Evolutionary conservation across 805 yeast genomes (phyloP).

Genomic region (Zygosaccharomyces bisporus): DNA sequence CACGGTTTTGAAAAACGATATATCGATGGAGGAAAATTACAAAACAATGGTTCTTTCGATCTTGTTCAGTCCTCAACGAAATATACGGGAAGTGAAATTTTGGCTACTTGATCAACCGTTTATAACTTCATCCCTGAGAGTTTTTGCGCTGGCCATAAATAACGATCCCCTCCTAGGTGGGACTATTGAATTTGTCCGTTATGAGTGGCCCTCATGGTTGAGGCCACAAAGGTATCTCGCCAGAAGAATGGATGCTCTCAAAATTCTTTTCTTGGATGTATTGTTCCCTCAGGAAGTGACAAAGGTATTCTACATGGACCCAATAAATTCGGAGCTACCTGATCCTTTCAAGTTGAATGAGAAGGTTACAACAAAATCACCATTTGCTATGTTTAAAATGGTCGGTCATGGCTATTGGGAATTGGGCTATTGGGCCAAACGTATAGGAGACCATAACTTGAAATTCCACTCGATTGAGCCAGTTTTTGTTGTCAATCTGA

Average conservation of each 20-base stretch:
- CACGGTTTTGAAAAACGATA: conserved; percentile 18
- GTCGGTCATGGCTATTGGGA: conserved; percentile 84
- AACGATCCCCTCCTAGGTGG: conserved; percentile 7
- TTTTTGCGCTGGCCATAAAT: conserved; percentile 45
- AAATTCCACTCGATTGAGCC: conserved; percentile 79
- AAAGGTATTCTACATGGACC: conserved; percentile 79
- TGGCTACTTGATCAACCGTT: conserved; percentile 83
- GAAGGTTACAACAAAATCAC: conserved; percentile 24
- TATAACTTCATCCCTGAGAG: conserved; percentile 41
- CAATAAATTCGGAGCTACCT: conserved; percentile 56
- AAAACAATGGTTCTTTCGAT: conserved; percentile 18
- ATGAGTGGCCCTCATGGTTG: conserved; percentile 92
- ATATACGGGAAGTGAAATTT: conserved; percentile 49
- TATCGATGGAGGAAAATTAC: conserved; percentile 17
- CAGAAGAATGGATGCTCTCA: conserved; percentile 83
- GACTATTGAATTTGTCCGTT: conserved; percentile 59
- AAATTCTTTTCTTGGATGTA: conserved; percentile 80
- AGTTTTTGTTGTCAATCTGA: conserved; percentile 73
- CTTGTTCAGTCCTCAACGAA: conserved; percentile 1
- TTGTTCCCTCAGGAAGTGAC: conserved; percentile 75
- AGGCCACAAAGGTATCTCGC: conserved; percentile 73
- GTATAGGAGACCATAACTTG: conserved; percentile 49
- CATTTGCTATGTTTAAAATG: conserved; percentile 79
- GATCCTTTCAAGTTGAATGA: conserved; percentile 64
- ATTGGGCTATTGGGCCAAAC: conserved; percentile 80